Conservation (phyloP, 176 grass and related monocot species). For the Poa annua region DNA sequence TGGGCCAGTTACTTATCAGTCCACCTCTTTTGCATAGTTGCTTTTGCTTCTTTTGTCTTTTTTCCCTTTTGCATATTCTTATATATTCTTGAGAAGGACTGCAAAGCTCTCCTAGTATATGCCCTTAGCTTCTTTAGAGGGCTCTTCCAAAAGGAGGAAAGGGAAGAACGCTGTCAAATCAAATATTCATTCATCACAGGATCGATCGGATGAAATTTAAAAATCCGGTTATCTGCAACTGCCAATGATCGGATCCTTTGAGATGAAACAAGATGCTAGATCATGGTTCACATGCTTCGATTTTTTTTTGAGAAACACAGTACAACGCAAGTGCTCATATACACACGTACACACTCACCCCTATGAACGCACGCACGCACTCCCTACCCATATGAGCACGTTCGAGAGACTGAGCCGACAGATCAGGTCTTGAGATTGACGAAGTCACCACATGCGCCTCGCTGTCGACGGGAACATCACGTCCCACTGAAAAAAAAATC, state of each 20-base stretch:
- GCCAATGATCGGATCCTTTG: neutral
- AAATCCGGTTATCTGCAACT: neutral
- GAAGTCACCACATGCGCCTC: too few relatives aligned
- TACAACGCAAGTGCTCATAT: too few relatives aligned
- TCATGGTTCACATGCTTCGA: slow-evolving; percentile 39
- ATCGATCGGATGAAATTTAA: slow-evolving; percentile 9
- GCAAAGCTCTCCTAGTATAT: slow-evolving; percentile 44
- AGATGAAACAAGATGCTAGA: slow-evolving; percentile 7
- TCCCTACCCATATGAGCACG: too few relatives aligned
- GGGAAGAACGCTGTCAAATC: slow-evolving; percentile 38
- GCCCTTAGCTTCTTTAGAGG: slow-evolving; percentile 41
- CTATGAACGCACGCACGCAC: too few relatives aligned
- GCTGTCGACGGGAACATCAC: too few relatives aligned
- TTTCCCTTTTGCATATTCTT: slow-evolving; percentile 27
- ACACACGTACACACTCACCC: too few relatives aligned
- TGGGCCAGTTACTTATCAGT: neutral
- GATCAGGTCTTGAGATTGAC: too few relatives aligned
- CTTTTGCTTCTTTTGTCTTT: slow-evolving; percentile 35
- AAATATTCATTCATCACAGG: slow-evolving; percentile 41
- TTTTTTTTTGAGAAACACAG: too few relatives aligned
- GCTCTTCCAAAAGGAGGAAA: slow-evolving; percentile 30
- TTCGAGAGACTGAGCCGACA: too few relatives aligned
- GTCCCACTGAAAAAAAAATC: too few relatives aligned
- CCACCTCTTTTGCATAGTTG: neutral
- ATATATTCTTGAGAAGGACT: slow-evolving; percentile 40